Conservation (phyloP, 129 eudicot species). For the Scalesia atractyloides region DNA sequence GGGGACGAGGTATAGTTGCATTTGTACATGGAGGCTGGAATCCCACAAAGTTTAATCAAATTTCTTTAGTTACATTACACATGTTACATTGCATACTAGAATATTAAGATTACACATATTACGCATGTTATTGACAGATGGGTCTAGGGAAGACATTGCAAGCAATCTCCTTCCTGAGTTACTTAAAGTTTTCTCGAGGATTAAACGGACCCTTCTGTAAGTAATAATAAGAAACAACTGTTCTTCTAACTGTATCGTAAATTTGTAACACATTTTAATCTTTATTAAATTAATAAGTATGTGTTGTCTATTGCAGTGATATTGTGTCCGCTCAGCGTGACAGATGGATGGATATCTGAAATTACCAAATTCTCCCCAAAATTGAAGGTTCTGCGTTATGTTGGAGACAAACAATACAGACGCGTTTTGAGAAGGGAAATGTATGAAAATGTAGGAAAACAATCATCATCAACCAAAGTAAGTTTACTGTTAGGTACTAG, state of each 20-base stretch:
- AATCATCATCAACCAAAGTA: conserved; percentile 54
- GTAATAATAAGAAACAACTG: conserved; percentile 12
- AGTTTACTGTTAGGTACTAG: conserved; percentile 21
- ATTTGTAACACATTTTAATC: not conserved
- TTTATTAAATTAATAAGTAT: not conserved
- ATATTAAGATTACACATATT: not conserved
- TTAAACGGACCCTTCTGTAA: conserved; percentile 85
- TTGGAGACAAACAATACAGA: conserved; percentile 82
- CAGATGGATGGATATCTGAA: conserved; percentile 93
- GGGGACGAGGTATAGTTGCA: conserved; percentile 88
- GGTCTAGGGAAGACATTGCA: conserved; percentile 98
- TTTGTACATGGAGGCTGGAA: conserved; percentile 28
- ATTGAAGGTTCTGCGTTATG: conserved; percentile 62
- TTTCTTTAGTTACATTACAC: conserved; percentile 10
- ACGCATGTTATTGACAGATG: conserved; percentile 56
- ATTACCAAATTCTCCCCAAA: conserved; percentile 71
- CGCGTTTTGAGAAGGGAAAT: conserved; percentile 59
- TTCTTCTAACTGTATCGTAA: not conserved
- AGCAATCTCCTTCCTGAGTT: conserved; percentile 82
- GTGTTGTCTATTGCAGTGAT: conserved; percentile 59
- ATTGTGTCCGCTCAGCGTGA: conserved; percentile 92
- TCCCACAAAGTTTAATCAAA: not conserved
- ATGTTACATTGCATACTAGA: conserved; percentile 9
- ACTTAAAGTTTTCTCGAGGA: conserved; percentile 57
- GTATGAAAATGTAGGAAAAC: conserved; percentile 52